These are phyloP conservation scores for Ophiosphaerella herpotricha DNA, from an alignment of 2,329 filamentous ascomycete genomes.

Conservation along the genomic window DNA sequence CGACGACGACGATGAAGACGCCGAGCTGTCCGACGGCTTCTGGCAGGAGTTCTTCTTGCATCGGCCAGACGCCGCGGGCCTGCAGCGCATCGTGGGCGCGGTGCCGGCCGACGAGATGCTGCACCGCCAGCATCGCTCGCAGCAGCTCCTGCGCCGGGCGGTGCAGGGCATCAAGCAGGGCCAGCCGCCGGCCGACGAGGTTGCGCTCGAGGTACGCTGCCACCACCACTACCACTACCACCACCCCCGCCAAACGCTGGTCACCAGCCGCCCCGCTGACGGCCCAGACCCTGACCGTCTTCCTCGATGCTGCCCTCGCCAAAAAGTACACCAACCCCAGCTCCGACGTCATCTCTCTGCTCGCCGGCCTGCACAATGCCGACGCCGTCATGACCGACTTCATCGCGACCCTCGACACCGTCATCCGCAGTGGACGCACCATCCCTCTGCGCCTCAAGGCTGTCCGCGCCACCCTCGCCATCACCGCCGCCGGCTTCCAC, in stretches of 20 bases:
- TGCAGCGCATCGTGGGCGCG: slow-evolving; percentile 71
- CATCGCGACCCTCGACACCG: slow-evolving; percentile 78
- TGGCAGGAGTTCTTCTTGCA: slow-evolving; percentile 96
- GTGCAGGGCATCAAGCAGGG: slow-evolving; percentile 69
- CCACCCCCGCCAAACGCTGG: too few relatives aligned
- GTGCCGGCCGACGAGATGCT: slow-evolving; percentile 76
- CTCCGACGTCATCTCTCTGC: slow-evolving; percentile 87
- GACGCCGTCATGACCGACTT: slow-evolving; percentile 89
- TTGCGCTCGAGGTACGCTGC: slow-evolving; percentile 80
- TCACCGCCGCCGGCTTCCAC: slow-evolving; percentile 92
- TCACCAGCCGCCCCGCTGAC: slow-evolving; percentile 46
- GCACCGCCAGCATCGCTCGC: slow-evolving; percentile 73
- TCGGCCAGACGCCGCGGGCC: slow-evolving; percentile 71
- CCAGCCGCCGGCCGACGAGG: slow-evolving; percentile 66
- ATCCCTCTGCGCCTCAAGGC: slow-evolving; percentile 77
- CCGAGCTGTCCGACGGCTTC: slow-evolving; percentile 82
- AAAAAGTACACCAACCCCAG: slow-evolving; percentile 96
- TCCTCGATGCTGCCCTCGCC: slow-evolving; percentile 77
- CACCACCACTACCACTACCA: not conserved
- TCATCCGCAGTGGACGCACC: slow-evolving; percentile 75
- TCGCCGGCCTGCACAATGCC: slow-evolving; percentile 87
- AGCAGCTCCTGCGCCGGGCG: slow-evolving; percentile 76
- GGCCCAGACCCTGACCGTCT: slow-evolving; percentile 81
- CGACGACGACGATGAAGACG: slow-evolving; percentile 58
- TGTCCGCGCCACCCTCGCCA: slow-evolving; percentile 77